Conservation (phyloP, 805 yeast species). For the Lipomyces chichibuensis region DNA sequence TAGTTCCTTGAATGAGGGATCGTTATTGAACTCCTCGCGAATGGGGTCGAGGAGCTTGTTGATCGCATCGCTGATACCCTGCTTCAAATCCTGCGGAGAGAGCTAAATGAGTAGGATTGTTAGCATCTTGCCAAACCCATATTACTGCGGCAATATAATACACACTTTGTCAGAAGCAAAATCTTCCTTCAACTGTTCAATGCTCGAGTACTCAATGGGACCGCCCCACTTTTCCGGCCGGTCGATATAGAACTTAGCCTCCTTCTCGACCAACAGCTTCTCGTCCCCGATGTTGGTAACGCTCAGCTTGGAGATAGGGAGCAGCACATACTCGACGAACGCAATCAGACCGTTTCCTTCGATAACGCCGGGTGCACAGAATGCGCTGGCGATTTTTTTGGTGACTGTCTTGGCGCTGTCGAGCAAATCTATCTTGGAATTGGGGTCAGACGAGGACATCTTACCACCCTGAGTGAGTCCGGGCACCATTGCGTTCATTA, state of each 20-base stretch:
- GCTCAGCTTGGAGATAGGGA: constrained; percentile 66
- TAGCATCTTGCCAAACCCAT: not conserved
- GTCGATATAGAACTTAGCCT: constrained; percentile 66
- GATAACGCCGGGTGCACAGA: constrained; percentile 91
- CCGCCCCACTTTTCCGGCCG: constrained; percentile 99
- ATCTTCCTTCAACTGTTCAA: constrained; percentile 71
- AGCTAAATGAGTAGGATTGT: constrained; percentile 44
- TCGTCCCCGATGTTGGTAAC: constrained; percentile 10
- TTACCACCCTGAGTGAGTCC: constrained; percentile 95
- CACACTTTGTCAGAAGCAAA: constrained; percentile 61
- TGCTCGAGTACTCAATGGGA: constrained; percentile 68
- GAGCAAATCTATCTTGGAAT: constrained; percentile 89
- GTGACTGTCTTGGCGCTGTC: constrained; percentile 87
- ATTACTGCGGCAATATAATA: not conserved
- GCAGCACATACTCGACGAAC: constrained; percentile 79
- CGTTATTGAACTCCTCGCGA: constrained; percentile 64
- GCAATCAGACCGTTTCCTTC: constrained; percentile 90
- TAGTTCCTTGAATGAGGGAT: constrained; percentile 74
- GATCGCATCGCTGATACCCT: constrained; percentile 86
- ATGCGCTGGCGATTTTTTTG: constrained; percentile 90
- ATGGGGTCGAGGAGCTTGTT: constrained; percentile 82
- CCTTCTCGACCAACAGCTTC: constrained; percentile 45
- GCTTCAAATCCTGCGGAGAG: constrained; percentile 90
- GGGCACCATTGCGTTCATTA: constrained; percentile 99
- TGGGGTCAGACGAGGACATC: constrained; percentile 99